Evolutionary conservation across 228 moss, liverwort and hornwort species (phyloP).

Genomic region (Sphagnum fallax): DNA sequence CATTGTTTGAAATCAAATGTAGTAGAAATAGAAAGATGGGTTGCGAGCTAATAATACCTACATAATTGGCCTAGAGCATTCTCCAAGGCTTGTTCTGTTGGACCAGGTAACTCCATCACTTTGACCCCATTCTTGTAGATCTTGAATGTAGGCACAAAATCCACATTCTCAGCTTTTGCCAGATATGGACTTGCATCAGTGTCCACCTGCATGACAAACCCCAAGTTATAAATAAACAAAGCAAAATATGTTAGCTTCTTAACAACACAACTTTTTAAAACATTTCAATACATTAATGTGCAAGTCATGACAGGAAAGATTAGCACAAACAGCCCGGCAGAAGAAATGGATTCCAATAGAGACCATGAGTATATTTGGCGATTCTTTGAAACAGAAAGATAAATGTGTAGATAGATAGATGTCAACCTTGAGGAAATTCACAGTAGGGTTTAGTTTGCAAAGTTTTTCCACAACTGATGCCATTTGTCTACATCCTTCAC

Average conservation of each 20-base stretch:
- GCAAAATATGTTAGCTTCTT: no score
- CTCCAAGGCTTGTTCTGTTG: constrained; percentile 35
- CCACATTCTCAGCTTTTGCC: constrained; percentile 42
- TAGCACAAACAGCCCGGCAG: no score
- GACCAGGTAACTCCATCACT: constrained; percentile 45
- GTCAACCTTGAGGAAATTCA: constrained; percentile 39
- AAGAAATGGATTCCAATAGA: no score
- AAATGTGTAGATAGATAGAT: no score
- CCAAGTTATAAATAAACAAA: no score
- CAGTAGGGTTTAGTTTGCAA: constrained; percentile 43
- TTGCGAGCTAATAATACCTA: constrained; percentile 1
- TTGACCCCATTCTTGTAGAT: constrained; percentile 54
- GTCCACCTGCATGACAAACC: constrained; percentile 28
- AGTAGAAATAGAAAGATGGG: no score
- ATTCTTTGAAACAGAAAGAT: no score
- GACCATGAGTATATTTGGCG: no score
- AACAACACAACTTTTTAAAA: no score
- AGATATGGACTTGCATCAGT: constrained; percentile 29
- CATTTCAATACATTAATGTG: no score
- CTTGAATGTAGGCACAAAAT: constrained; percentile 52
- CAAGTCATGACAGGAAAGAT: no score
- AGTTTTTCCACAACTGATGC: constrained; percentile 31
- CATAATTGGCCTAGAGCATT: constrained; percentile 30
- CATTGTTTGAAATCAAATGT: no score
- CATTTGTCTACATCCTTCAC: constrained; percentile 38